Evolutionary conservation across 805 yeast species (phyloP).

Genomic region (Candida nemodendra): DNA sequence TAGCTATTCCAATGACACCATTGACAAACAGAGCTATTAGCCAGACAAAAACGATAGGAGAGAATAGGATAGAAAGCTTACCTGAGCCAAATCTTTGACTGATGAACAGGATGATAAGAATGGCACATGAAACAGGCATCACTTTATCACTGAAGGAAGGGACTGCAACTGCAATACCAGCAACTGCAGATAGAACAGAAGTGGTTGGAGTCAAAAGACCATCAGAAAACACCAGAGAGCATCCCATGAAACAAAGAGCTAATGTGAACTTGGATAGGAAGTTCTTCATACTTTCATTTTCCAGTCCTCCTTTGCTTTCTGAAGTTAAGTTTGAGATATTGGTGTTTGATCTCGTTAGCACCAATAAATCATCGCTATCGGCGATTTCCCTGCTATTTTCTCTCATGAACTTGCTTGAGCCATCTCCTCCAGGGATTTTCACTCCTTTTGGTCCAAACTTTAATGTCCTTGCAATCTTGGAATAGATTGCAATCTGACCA

Average conservation of each 20-base stretch:
- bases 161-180: constrained; percentile 53
- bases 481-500: constrained; percentile 63
- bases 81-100: constrained; percentile 52
- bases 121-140: constrained; percentile 49
- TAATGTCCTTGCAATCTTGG: constrained; percentile 51
- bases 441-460: constrained; percentile 48
- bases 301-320: constrained; percentile 1
- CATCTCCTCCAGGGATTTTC: constrained; percentile 36
- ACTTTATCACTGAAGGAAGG: constrained; percentile 42
- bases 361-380: constrained; percentile 32
- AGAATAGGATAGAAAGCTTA: constrained; percentile 46
- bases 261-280: constrained; percentile 35
- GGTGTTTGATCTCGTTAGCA: constrained; percentile 41
- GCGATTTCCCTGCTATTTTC: constrained; percentile 3
- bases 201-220: constrained; percentile 65
- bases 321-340: constrained; percentile 19
- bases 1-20: constrained; percentile 46
- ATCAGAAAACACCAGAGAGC: constrained; percentile 56
- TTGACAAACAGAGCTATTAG: constrained; percentile 41
- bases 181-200: constrained; percentile 55
- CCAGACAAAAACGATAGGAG: constrained; percentile 58
- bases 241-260: constrained; percentile 49
- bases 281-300: constrained; percentile 28
- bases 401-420: not conserved
- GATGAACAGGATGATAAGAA: constrained; percentile 44